These are phyloP conservation scores for Phalaenopsis aphrodite DNA, from an alignment of 106 monocot species.

Conservation along the genomic window DNA sequence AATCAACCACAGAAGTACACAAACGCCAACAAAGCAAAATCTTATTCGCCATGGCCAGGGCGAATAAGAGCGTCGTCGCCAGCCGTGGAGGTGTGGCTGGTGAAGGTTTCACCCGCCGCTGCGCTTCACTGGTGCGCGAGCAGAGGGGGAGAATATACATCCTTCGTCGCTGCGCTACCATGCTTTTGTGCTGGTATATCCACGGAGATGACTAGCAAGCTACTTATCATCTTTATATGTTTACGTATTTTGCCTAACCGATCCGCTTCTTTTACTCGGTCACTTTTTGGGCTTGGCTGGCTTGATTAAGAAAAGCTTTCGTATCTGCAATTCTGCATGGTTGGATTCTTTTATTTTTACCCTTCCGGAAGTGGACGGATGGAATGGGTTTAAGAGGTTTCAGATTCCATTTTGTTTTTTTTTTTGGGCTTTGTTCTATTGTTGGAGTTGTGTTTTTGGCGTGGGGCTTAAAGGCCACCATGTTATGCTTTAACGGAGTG, in stretches of 20 bases:
- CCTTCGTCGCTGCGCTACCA: conserved; percentile 68
- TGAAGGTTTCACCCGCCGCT: conserved; percentile 42
- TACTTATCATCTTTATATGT: not conserved
- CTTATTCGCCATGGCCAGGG: conserved; percentile 1
- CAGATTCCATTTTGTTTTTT: not conserved
- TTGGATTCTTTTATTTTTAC: not conserved
- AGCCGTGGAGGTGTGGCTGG: conserved; percentile 11
- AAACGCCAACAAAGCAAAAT: not conserved
- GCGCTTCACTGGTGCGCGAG: conserved; percentile 53
- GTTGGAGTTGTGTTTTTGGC: not conserved
- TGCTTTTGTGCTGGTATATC: conserved; percentile 74
- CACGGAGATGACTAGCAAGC: conserved; percentile 46
- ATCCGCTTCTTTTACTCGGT: not conserved
- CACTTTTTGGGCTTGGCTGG: not conserved
- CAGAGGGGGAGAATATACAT: conserved; percentile 77
- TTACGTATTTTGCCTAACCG: not conserved
- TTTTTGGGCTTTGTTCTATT: not conserved
- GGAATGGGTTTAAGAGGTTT: not conserved
- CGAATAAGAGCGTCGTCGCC: too few relatives aligned
- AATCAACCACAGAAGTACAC: not conserved
- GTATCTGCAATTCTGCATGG: not conserved
- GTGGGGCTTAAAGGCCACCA: not conserved
- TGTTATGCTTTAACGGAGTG: not conserved
- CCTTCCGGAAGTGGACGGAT: not conserved
- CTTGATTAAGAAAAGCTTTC: too few relatives aligned